These are phyloP conservation scores for Cryptococcus hybrid DNA, from an alignment of 1,284 basidiomycete species.

Conservation along the genomic window DNA sequence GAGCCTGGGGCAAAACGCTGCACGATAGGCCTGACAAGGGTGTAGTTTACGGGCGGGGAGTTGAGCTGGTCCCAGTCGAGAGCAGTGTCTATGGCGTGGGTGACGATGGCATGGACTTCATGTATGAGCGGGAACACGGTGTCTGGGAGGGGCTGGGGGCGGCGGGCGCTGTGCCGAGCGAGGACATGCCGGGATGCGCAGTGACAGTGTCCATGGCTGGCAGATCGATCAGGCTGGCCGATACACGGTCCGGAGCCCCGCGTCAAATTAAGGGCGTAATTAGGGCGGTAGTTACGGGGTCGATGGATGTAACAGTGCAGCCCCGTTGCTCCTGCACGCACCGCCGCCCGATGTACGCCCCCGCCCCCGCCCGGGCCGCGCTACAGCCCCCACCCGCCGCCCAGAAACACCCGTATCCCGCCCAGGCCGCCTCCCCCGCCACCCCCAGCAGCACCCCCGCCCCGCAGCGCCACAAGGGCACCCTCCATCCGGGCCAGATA, in stretches of 20 bases:
- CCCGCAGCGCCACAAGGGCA: slow-evolving; percentile 46
- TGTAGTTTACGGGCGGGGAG: slow-evolving; percentile 79
- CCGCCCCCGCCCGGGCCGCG: background rate
- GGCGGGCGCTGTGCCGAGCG: background rate
- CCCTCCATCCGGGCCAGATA: slow-evolving; percentile 67
- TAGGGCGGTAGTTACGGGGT: too few relatives aligned
- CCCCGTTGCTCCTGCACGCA: too few relatives aligned
- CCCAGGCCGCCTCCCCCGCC: slow-evolving; percentile 2
- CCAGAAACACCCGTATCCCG: slow-evolving; percentile 14
- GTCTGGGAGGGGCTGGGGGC: background rate
- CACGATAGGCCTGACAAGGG: slow-evolving; percentile 74
- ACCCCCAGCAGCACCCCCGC: slow-evolving; percentile 16
- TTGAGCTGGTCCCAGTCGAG: slow-evolving; percentile 80
- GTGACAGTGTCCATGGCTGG: too few relatives aligned
- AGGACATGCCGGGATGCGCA: too few relatives aligned
- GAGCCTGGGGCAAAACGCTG: slow-evolving; percentile 60
- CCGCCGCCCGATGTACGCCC: too few relatives aligned
- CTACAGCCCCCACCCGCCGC: slow-evolving; percentile 1
- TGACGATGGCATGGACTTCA: slow-evolving; percentile 34
- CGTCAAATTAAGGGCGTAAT: too few relatives aligned
- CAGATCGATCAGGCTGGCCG: too few relatives aligned
- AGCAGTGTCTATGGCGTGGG: slow-evolving; percentile 60
- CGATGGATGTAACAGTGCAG: too few relatives aligned
- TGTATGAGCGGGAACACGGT: slow-evolving; percentile 43
- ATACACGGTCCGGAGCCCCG: too few relatives aligned